Base-by-base conservation (phyloP, 768 basidiomycete genomes). In the Tulasnella calospora region DNA sequence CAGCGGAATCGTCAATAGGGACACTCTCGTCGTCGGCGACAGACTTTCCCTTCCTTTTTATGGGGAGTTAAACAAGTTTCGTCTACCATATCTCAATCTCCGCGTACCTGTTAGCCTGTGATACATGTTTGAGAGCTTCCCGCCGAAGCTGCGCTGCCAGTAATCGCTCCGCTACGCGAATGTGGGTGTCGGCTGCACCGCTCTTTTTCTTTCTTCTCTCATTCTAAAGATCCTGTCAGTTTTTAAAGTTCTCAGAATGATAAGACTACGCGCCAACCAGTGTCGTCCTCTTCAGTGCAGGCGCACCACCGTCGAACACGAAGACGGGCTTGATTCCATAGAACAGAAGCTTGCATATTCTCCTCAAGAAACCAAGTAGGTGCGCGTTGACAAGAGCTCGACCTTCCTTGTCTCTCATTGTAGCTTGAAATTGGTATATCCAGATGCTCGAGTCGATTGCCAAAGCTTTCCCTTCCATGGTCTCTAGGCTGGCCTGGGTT, bases 361-460 rank as follows among this genome's bases (percentile, higher is more conserved):
- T 89, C 40, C 97, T 89, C 67, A 94, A 85, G 84, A 94, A 94
- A 77, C 97, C 96, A 67, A 99, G 86, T 21, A 99, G 91, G 85
- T 98, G 98, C 0, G 97, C 96, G 82, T 98, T 98, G 74, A 92
- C 89, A 67, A 99, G 86, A 17, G 89, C 94, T 33, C 91, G 90
- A 36, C 98, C 98, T 79, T 98, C 95, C 82, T 95, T 98, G 85
- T 97, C 96, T 33, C 98, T 90, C 96, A 99, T 98, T 12, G 98
- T 98, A 30, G 97, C 96, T 85, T 99, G 97, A 82, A 99, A 99
- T 84, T 99, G 98, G 84, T 99, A 99, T 76, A 99, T 91, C 98
- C 98, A 99, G 80, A 99, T 99, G 81, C 95, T 98, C 4, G 96
- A 98, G 85, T 99, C 98, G 77, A 99, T 99, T 3, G 98, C 98